Conservation (phyloP, 768 basidiomycete species). For the Leucocoprinus leucothites region DNA sequence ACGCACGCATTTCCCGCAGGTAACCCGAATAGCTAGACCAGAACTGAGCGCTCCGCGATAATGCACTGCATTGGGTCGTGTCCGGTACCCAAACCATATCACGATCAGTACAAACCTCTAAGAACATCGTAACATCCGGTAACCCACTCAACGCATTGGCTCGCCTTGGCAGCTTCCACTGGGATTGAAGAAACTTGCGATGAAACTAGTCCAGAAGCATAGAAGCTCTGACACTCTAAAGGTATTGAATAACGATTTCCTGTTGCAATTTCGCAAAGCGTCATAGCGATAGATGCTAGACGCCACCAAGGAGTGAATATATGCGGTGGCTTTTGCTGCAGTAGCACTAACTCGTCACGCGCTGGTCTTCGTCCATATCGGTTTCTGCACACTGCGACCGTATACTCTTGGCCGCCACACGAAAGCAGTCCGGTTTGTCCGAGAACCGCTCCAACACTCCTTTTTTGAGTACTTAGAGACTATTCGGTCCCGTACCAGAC, state of each 20-base stretch:
- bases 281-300: slow-evolving; percentile 72
- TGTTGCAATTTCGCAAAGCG: slow-evolving; percentile 75
- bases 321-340: not conserved
- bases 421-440: slow-evolving; percentile 59
- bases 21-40: slow-evolving; percentile 89
- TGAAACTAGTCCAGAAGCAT: slow-evolving; percentile 12
- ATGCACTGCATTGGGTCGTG: slow-evolving; percentile 40
- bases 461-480: slow-evolving; percentile 15
- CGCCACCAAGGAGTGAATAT: slow-evolving; percentile 1
- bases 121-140: not conserved
- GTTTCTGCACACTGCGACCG: slow-evolving; percentile 51
- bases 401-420: slow-evolving; percentile 42
- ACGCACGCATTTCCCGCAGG: slow-evolving; percentile 73
- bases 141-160: slow-evolving; percentile 30
- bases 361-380: slow-evolving; percentile 54
- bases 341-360: slow-evolving; percentile 47
- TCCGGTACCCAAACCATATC: not conserved
- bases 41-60: slow-evolving; percentile 75
- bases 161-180: slow-evolving; percentile 38
- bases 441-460: slow-evolving; percentile 35
- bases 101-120: not conserved
- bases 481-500: not conserved
- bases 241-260: slow-evolving; percentile 66
- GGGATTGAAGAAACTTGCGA: slow-evolving; percentile 17
- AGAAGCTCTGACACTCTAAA: slow-evolving; percentile 55